phyloP scores from a whole-genome alignment of 768 basidiomycete genomes.

The Filobasidium wieringae region DNA sequence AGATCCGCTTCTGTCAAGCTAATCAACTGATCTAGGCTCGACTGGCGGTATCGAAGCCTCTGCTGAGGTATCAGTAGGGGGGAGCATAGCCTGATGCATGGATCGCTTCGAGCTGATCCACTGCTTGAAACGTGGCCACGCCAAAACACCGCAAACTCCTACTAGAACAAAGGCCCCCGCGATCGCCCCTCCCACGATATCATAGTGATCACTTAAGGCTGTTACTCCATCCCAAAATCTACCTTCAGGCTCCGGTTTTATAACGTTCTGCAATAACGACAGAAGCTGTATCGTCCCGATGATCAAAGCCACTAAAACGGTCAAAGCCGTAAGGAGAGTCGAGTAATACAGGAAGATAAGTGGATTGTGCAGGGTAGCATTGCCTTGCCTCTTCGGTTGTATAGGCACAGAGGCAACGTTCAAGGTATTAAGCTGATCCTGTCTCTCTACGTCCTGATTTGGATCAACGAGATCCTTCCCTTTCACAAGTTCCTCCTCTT shows the following conservation, averaged over 20 bases:
- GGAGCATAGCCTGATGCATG: neutral
- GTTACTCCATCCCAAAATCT: conserved; percentile 12
- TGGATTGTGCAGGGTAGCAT: neutral
- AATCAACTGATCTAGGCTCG: too few species aligned
- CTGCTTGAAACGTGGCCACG: conserved; percentile 1
- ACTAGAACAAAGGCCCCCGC: conserved; percentile 8
- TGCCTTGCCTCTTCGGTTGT: neutral
- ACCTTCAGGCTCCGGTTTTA: conserved; percentile 4
- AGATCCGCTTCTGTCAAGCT: too few species aligned
- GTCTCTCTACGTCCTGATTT: neutral
- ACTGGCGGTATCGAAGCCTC: too few species aligned
- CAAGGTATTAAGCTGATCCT: neutral
- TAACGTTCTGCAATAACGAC: conserved; percentile 5
- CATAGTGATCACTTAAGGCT: conserved; percentile 4
- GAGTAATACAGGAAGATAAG: conserved; percentile 14
- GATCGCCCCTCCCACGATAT: conserved; percentile 9
- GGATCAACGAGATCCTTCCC: neutral
- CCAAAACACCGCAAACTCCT: neutral
- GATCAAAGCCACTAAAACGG: conserved; percentile 5
- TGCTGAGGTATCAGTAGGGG: too few species aligned
- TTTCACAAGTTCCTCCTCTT: neutral
- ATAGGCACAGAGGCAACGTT: neutral
- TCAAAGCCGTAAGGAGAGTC: conserved; percentile 6
- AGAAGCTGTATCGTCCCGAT: conserved; percentile 10
- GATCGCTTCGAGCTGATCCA: too few species aligned